Percentiles rank a stretch among this genome's conserved stretches.
phyloP scores from a whole-genome alignment of 2,329 filamentous ascomycete genomes.

The Pseudogymnoascus sp. region DNA sequence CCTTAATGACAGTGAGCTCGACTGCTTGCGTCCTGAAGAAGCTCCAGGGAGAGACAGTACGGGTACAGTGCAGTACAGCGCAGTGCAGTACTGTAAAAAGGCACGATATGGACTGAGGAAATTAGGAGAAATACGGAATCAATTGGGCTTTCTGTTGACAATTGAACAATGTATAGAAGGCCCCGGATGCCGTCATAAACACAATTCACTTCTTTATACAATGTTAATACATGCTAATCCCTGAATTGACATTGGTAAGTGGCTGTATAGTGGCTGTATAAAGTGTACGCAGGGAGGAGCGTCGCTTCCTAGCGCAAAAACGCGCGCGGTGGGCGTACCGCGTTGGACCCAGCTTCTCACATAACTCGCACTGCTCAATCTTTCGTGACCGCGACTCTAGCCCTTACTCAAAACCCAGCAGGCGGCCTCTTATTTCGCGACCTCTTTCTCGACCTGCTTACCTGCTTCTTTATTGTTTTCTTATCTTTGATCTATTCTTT shows the following conservation, averaged over 20 bases:
- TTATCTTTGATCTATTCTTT: not conserved
- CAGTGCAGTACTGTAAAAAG: not conserved
- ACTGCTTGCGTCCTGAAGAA: not conserved
- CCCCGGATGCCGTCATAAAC: slow-evolving; percentile 1
- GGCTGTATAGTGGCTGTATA: slow-evolving; percentile 4
- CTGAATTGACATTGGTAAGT: slow-evolving; percentile 1
- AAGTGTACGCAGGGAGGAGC: slow-evolving; percentile 6
- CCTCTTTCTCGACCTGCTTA: not conserved
- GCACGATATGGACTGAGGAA: not conserved
- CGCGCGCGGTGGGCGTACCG: slow-evolving; percentile 9
- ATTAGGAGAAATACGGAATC: not conserved
- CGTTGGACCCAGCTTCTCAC: slow-evolving; percentile 10
- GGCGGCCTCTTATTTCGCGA: slow-evolving; percentile 3
- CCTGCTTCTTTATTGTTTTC: not conserved
- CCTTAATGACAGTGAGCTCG: not conserved
- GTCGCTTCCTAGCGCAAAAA: slow-evolving; percentile 10
- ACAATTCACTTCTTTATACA: not conserved
- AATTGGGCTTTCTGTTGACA: not conserved
- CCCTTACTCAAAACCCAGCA: slow-evolving; percentile 8
- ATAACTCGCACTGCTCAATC: slow-evolving; percentile 4
- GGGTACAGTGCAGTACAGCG: no score
- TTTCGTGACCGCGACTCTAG: slow-evolving; percentile 11
- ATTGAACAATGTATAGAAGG: not conserved
- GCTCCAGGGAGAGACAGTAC: not conserved
- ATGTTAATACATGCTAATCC: not conserved